These are phyloP conservation scores for Aphanomyces astaci DNA, from an alignment of 352 stramenopile species.

Conservation along the genomic window DNA sequence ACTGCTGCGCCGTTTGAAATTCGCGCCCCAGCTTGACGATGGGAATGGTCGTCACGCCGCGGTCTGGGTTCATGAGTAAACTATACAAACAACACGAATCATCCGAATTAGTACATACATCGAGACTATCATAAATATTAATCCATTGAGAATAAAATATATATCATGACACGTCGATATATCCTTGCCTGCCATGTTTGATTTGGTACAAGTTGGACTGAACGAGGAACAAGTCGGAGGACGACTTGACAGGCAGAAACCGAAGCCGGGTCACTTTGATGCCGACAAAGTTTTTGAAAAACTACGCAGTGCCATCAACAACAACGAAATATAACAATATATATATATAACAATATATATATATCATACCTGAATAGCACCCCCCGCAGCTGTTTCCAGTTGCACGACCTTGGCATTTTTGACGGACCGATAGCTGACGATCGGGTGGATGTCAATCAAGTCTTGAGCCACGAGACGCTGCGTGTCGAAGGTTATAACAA, in stretches of 20 bases:
- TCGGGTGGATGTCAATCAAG: slow-evolving; percentile 96
- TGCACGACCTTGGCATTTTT: slow-evolving; percentile 93
- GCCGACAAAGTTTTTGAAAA: slow-evolving; percentile 95
- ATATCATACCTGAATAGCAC: slow-evolving; percentile 86
- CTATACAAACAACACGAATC: slow-evolving; percentile 23
- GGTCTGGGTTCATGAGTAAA: slow-evolving; percentile 80
- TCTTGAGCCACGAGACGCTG: slow-evolving; percentile 89
- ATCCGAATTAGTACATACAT: not conserved
- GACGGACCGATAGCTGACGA: slow-evolving; percentile 90
- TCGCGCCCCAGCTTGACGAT: slow-evolving; percentile 91
- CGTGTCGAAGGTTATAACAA: not conserved
- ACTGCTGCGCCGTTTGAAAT: slow-evolving; percentile 86
- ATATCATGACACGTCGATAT: not conserved
- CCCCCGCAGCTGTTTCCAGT: slow-evolving; percentile 95
- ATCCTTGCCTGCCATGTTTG: slow-evolving; percentile 60
- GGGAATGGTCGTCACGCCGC: slow-evolving; percentile 76
- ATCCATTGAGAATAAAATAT: too few relatives aligned
- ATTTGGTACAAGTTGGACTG: slow-evolving; percentile 91
- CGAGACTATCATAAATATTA: too few relatives aligned
- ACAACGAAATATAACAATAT: not conserved
- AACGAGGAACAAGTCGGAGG: slow-evolving; percentile 94
- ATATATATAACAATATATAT: not conserved
- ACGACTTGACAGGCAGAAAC: slow-evolving; percentile 99
- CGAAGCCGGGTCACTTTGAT: slow-evolving; percentile 94
- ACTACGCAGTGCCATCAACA: too few relatives aligned